Evolutionary conservation across 2,329 filamentous ascomycete species (phyloP), one percentile per base, ranked within the genome.

Genomic region (Aureobasidium sp.): DNA sequence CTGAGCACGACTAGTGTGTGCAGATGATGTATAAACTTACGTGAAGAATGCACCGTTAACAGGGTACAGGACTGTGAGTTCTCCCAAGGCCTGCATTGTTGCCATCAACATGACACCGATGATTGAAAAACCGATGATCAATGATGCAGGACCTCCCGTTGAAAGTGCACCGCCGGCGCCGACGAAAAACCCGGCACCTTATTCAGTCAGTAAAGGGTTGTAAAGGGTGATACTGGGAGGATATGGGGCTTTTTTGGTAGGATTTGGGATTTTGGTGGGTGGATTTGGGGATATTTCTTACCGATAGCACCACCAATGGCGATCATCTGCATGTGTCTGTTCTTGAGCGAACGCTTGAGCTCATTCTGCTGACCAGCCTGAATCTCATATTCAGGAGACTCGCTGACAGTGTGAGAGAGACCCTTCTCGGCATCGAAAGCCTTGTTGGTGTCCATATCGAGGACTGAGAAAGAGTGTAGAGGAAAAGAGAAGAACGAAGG

Each of bases 81-180:
- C 73, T n/a, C 69, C 73, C n/a, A 74, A 66, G 11, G 72, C 72
- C 57, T 75, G 72, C 64, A 73, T 70, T 48, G 71, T 74, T 40
- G 50, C 67, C 60, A 70, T 71, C 73, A 69, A 72, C 73, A 67
- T 75, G 64, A 67, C 27, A 50, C 70, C 70, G 53, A 70, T 67
- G 61, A 72, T 69, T 52, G 69, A 68, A 65, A 71, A 72, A 22
- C 70, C 69, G 27, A 72, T 65, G 39, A 72, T 60, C 44, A 60
- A 42, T 5, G 33, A 40, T 8, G 56, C 73, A 37, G 79, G 79
- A 22, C 79, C 79, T 67, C 76, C 77, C 1, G 71, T 77, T 12
- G 74, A 71, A 29, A 81, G 72, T 4, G 77, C 75, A 44, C 71
- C 68, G 37, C 79, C 79, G 50, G 75, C 75, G 42, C 78, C 76